These are phyloP conservation scores for Aspergillus sclerotiicarbonarius DNA, from an alignment of 495 filamentous ascomycete species.

Conservation along the genomic window DNA sequence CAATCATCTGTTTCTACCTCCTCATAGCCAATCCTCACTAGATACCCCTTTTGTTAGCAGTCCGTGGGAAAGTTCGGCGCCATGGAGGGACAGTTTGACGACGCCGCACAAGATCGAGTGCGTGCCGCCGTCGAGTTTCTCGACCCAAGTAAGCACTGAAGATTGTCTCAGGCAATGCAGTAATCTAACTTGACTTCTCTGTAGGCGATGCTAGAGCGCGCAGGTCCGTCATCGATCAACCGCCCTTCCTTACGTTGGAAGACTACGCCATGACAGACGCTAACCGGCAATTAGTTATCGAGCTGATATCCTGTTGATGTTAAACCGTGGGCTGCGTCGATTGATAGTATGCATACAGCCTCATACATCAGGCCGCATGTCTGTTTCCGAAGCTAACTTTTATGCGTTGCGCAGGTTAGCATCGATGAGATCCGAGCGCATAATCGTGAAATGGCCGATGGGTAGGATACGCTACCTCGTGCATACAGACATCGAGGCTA, in stretches of 20 bases:
- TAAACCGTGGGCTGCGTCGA: constrained; percentile 78
- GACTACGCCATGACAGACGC: constrained; percentile 4
- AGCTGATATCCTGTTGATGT: constrained; percentile 87
- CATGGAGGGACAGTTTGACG: constrained; percentile 77
- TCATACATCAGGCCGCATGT: background rate
- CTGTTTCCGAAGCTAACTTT: background rate
- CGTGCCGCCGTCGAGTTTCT: constrained; percentile 81
- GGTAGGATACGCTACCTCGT: constrained; percentile 38
- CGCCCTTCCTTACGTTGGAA: background rate
- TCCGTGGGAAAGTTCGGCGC: constrained; percentile 15
- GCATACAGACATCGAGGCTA: constrained; percentile 1
- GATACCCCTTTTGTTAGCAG: constrained; percentile 15
- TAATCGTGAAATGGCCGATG: constrained; percentile 84
- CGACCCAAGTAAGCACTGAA: constrained; percentile 65
- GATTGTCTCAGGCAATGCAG: background rate
- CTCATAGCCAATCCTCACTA: background rate
- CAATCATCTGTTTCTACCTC: background rate
- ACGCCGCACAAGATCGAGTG: constrained; percentile 75
- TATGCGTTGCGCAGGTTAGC: constrained; percentile 61
- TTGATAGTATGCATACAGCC: constrained; percentile 47
- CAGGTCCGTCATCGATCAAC: constrained; percentile 44
- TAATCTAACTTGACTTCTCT: constrained; percentile 25
- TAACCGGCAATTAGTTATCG: constrained; percentile 57
- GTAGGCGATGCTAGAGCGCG: constrained; percentile 53
- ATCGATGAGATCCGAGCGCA: constrained; percentile 92